phyloP scores from a whole-genome alignment of 805 yeast genomes.

The Candida sakaeoensis region DNA sequence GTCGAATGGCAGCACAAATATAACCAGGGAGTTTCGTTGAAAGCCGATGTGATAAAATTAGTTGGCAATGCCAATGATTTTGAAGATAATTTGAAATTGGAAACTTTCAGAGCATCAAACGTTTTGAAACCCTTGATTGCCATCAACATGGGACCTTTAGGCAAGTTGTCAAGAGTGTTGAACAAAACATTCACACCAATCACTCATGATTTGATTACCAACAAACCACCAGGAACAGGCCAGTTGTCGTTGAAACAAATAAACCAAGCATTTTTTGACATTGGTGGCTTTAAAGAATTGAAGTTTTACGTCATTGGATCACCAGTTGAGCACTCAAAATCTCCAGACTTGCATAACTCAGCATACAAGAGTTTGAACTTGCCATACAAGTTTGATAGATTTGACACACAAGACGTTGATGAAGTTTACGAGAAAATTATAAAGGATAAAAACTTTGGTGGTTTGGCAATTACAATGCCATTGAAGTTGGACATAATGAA shows the following conservation, averaged over 20 bases:
- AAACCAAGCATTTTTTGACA: conserved; percentile 48
- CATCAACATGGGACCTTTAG: conserved; percentile 73
- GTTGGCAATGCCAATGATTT: conserved; percentile 70
- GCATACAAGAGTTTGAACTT: conserved; percentile 72
- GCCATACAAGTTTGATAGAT: conserved; percentile 65
- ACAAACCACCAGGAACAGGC: conserved; percentile 61
- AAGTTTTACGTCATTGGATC: conserved; percentile 73
- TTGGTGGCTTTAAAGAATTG: conserved; percentile 61
- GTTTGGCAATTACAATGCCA: conserved; percentile 95
- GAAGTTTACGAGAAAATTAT: conserved; percentile 53
- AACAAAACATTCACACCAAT: conserved; percentile 81
- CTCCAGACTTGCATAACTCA: conserved; percentile 83
- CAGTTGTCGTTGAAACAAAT: conserved; percentile 66
- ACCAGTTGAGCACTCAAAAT: conserved; percentile 83
- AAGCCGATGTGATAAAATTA: conserved; percentile 75
- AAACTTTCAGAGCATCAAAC: conserved; percentile 60
- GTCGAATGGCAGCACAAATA: conserved; percentile 75
- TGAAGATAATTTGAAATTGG: conserved; percentile 68
- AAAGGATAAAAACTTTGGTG: conserved; percentile 63
- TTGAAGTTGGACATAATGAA: conserved; percentile 77
- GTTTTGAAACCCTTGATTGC: conserved; percentile 67
- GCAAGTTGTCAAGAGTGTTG: conserved; percentile 75
- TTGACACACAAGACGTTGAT: conserved; percentile 63
- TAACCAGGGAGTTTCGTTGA: conserved; percentile 58
- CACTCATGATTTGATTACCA: conserved; percentile 65